A percentile compares a stretch with the other conserved stretches of the same genome.
These are phyloP conservation scores for Amanita polypyramis DNA, from an alignment of 768 basidiomycete species.

Conservation along the genomic window DNA sequence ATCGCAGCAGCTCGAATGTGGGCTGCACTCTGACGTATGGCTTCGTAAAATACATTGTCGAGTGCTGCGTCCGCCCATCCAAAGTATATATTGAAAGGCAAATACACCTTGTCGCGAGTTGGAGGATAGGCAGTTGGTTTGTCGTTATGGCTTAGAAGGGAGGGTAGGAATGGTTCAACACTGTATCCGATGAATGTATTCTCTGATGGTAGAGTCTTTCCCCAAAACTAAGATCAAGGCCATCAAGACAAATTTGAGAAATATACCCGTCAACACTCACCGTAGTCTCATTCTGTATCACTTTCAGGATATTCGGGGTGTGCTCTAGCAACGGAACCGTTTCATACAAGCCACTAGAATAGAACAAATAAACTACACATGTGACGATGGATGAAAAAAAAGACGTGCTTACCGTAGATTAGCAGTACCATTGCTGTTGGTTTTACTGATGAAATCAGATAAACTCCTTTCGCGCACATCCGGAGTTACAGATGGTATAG, in stretches of 20 bases:
- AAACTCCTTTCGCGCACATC: conserved; percentile 25
- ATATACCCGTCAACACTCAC: conserved; percentile 12
- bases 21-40: conserved; percentile 23
- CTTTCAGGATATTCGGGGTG: conserved; percentile 19
- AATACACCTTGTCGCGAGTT: conserved; percentile 12
- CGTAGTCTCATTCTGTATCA: conserved; percentile 25
- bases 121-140: conserved; percentile 36
- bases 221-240: background rate
- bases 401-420: conserved; percentile 9
- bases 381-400: conserved; percentile 11
- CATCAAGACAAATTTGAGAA: too few relatives aligned
- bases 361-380: background rate
- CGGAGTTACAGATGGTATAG: conserved; percentile 21
- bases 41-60: conserved; percentile 21
- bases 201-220: background rate
- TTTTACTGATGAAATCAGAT: conserved; percentile 20
- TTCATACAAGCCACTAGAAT: conserved; percentile 18
- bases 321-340: conserved; percentile 25
- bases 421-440: conserved; percentile 19
- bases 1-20: conserved; percentile 25
- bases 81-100: conserved; percentile 19
- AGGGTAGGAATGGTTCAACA: conserved; percentile 33
- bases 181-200: conserved; percentile 22
- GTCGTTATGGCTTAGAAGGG: conserved; percentile 25
- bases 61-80: conserved; percentile 13